Percentiles rank a stretch among this genome's conserved stretches.
Evolutionary conservation across 2,329 filamentous ascomycete genomes (phyloP).

Genomic region (Alternaria brassicicola): DNA sequence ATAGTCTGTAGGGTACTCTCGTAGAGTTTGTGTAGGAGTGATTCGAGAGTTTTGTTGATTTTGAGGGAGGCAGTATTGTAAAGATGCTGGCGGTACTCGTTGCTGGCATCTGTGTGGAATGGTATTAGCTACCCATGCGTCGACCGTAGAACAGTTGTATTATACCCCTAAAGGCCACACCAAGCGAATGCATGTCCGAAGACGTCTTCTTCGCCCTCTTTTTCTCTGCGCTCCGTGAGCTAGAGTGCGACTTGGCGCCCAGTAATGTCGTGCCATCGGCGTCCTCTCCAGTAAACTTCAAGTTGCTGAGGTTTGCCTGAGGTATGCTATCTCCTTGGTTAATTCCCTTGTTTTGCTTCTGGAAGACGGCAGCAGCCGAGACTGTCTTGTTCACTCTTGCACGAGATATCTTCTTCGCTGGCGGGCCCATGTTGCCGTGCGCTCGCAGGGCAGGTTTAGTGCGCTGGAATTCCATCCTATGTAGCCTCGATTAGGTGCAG

Average conservation of each 20-base stretch:
- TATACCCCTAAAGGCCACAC: slow-evolving; percentile 37
- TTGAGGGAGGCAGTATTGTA: slow-evolving; percentile 21
- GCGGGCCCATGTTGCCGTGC: not conserved
- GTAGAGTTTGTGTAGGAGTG: slow-evolving; percentile 17
- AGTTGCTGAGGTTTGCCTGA: not conserved
- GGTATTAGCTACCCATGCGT: slow-evolving; percentile 9
- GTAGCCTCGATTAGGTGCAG: not conserved
- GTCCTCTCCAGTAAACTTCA: not conserved
- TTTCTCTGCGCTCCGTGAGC: slow-evolving; percentile 17
- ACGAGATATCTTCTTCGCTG: not conserved
- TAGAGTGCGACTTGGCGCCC: slow-evolving; percentile 9
- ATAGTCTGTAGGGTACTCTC: slow-evolving; percentile 21
- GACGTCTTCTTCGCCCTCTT: slow-evolving; percentile 6
- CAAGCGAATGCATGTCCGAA: slow-evolving; percentile 31
- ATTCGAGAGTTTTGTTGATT: slow-evolving; percentile 30
- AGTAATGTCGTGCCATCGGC: not conserved
- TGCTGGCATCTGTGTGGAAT: slow-evolving; percentile 30
- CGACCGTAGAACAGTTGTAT: not conserved
- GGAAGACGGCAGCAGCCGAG: slow-evolving; percentile 38
- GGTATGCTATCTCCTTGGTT: slow-evolving; percentile 3
- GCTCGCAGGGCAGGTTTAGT: not conserved
- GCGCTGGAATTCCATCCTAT: slow-evolving; percentile 5
- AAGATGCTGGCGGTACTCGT: slow-evolving; percentile 35
- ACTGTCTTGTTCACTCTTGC: slow-evolving; percentile 16
- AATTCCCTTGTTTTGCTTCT: slow-evolving; percentile 18